Evolutionary conservation across 2,329 filamentous ascomycete genomes (phyloP), one percentile per base, ranked within the genome.

Genomic region (Endocalyx cinctus): DNA sequence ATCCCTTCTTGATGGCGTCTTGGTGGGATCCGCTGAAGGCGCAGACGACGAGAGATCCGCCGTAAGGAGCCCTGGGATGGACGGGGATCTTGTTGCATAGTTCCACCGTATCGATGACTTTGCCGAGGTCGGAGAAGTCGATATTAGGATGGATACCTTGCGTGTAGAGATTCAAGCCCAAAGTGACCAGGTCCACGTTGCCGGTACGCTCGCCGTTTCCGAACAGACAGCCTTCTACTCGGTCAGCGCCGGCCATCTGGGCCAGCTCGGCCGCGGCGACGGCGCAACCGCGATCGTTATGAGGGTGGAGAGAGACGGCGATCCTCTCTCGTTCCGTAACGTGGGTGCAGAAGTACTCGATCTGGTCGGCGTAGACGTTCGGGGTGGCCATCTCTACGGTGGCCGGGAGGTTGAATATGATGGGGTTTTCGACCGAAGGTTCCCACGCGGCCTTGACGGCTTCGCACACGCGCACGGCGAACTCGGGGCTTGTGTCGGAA

Each of bases 401-500:
- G 2, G 92, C 90, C 1, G 92, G 90, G 32, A 98, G 73, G 67
- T 97, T 97, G 73, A 98, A 92, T 57, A 98, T 94, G 60, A 98
- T 87, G 29, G 83, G 86, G 49, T 79, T 82, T 59, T 87, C 78
- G 25, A 70, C 78, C 1, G 77, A 79, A 1, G 92, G 90, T 42
- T 73, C 88, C 92, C 92, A 98, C 1, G 89, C 92, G 5, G 72
- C 82, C 73, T 95, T 96, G 52, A 97, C 90, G 20, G 90, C 90
- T 57, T 94, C 81, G 60, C 92, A 97, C 26, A 97, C 74, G 56
- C 82, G 66, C 20, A 97, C 66, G 12, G 79, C 86, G 54, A 84
- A 97, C 25, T 94, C 88, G 10, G 87, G 82, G 36, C 81, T 76
- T 3, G 87, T 87, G 62, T 97, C 90, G 5, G 89, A 96, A 66